These are phyloP conservation scores for Mycosphaerella sp. DNA, from an alignment of 2,329 filamentous ascomycete species.

Conservation along the genomic window DNA sequence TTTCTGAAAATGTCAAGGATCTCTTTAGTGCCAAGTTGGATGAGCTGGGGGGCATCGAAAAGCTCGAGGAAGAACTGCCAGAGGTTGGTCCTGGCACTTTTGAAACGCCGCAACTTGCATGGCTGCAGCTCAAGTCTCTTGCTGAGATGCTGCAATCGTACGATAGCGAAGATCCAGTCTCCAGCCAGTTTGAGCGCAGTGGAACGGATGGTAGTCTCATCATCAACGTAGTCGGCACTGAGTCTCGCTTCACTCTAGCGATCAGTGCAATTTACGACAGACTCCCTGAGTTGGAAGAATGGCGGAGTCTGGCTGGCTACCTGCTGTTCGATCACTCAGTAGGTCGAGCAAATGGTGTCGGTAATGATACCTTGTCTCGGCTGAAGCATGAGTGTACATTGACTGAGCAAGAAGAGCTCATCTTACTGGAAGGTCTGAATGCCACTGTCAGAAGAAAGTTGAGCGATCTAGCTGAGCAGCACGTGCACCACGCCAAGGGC, in stretches of 20 bases:
- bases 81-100: conserved; percentile 63
- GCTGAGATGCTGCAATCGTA: conserved; percentile 78
- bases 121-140: conserved; percentile 88
- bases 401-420: conserved; percentile 68
- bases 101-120: conserved; percentile 60
- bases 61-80: conserved; percentile 66
- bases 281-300: conserved; percentile 72
- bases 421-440: conserved; percentile 80
- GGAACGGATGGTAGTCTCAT: conserved; percentile 36
- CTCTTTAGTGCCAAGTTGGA: conserved; percentile 73
- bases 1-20: conserved; percentile 79
- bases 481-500: conserved; percentile 45
- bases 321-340: conserved; percentile 82
- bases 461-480: conserved; percentile 57
- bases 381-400: conserved; percentile 70
- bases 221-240: conserved; percentile 58
- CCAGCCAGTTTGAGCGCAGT: conserved; percentile 42
- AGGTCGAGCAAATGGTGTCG: conserved; percentile 46
- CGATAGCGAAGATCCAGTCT: conserved; percentile 52
- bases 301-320: conserved; percentile 85
- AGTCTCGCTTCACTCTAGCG: conserved; percentile 79
- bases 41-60: conserved; percentile 73
- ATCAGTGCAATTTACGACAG: conserved; percentile 80
- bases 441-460: conserved; percentile 72
- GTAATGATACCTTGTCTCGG: conserved; percentile 54